A percentile compares a stretch with the other conserved stretches of the same genome.
These are phyloP conservation scores for Microcyclosporella mali DNA, from an alignment of 2,329 filamentous ascomycete genomes.

Conservation along the genomic window DNA sequence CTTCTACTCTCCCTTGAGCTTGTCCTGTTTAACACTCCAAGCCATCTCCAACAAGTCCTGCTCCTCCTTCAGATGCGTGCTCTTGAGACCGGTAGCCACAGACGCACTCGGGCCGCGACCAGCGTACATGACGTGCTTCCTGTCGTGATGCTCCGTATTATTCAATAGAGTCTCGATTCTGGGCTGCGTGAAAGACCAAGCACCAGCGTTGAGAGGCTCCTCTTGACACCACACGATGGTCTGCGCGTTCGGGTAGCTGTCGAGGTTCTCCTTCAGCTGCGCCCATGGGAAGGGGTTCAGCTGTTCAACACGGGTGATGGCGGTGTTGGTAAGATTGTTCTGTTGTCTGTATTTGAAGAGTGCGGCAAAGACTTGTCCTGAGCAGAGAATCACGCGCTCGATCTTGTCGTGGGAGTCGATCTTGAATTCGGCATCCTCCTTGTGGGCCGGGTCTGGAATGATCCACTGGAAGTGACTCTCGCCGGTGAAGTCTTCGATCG, in stretches of 20 bases:
- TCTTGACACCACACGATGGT: constrained; percentile 97
- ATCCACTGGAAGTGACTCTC: constrained; percentile 96
- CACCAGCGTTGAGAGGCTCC: constrained; percentile 93
- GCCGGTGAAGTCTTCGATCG: constrained; percentile 83
- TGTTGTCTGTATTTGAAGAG: constrained; percentile 85
- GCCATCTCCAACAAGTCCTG: constrained; percentile 67
- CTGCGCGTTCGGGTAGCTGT: constrained; percentile 94
- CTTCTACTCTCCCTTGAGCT: constrained; percentile 57
- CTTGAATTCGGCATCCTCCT: constrained; percentile 49
- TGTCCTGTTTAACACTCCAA: constrained; percentile 58
- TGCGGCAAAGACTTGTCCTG: constrained; percentile 87
- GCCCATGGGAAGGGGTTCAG: constrained; percentile 99
- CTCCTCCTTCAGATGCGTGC: constrained; percentile 85
- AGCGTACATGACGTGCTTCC: constrained; percentile 95
- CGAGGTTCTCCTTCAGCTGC: constrained; percentile 91
- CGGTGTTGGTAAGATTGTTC: constrained; percentile 81
- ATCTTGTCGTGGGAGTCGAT: constrained; percentile 81
- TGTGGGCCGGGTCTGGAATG: constrained; percentile 82
- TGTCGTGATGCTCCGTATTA: constrained; percentile 83
- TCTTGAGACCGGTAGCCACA: constrained; percentile 89
- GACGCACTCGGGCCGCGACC: constrained; percentile 88
- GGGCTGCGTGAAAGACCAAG: constrained; percentile 95
- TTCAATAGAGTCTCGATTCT: constrained; percentile 95
- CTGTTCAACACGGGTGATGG: constrained; percentile 93
- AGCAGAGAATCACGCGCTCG: constrained; percentile 89